These are phyloP conservation scores for Nigrospora osmanthi DNA, from an alignment of 2,329 filamentous ascomycete species.

Conservation along the genomic window DNA sequence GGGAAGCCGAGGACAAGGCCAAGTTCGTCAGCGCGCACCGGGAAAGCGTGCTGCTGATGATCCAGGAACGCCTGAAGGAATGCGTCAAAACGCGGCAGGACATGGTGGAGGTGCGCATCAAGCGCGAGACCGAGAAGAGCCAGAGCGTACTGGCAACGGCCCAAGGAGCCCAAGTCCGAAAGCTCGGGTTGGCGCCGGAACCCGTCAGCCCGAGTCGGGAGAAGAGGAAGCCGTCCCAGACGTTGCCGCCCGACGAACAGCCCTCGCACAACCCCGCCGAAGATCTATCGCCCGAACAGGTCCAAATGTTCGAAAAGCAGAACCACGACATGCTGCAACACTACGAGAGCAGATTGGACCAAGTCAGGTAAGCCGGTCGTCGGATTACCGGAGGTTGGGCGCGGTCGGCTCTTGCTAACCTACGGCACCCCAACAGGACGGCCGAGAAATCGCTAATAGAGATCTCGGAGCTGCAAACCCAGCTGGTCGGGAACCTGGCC, in stretches of 20 bases:
- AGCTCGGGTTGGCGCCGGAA: conserved; percentile 10
- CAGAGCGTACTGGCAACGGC: conserved; percentile 76
- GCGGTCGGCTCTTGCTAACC: not conserved
- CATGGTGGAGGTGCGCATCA: conserved; percentile 89
- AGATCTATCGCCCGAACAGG: conserved; percentile 71
- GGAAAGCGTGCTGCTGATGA: conserved; percentile 76
- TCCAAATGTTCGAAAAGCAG: conserved; percentile 88
- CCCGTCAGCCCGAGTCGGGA: conserved; percentile 7
- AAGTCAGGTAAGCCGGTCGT: conserved; percentile 66
- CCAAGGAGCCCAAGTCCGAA: conserved; percentile 21
- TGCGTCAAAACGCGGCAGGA: conserved; percentile 72
- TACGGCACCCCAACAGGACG: conserved; percentile 44
- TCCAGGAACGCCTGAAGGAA: conserved; percentile 67
- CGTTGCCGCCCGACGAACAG: conserved; percentile 14
- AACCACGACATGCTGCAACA: conserved; percentile 90
- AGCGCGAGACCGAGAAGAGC: conserved; percentile 80
- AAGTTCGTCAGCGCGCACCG: conserved; percentile 62
- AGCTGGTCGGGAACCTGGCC: conserved; percentile 77
- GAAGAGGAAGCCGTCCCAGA: conserved; percentile 11
- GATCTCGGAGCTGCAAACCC: conserved; percentile 85
- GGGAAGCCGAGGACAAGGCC: conserved; percentile 61
- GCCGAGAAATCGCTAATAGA: conserved; percentile 87
- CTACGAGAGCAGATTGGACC: conserved; percentile 88
- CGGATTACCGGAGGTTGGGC: not conserved
- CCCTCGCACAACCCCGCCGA: conserved; percentile 21